Percentiles rank a stretch among this genome's conserved stretches.
Conservation (phyloP, 176 grass and related monocot genomes). For the Phoenix roebelenii region DNA sequence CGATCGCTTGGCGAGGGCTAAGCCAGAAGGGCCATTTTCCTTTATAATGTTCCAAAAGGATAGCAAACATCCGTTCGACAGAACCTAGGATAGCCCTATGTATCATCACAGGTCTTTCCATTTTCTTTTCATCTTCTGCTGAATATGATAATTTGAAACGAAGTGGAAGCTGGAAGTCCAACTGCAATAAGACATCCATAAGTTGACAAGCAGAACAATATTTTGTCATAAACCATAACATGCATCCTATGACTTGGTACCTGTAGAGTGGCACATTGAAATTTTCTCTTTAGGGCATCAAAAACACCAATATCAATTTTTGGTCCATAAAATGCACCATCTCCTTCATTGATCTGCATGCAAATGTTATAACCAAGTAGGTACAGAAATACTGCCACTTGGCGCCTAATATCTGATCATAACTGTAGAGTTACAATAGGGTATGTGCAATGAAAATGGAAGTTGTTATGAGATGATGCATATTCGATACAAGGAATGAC, state of each 20-base stretch:
- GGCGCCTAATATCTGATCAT: no score
- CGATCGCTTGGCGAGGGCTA: constrained; percentile 94
- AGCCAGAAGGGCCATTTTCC: constrained; percentile 99
- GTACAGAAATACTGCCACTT: no score
- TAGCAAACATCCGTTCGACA: constrained; percentile 96
- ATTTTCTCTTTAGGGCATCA: constrained; percentile 96
- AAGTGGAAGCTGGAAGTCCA: constrained; percentile 87
- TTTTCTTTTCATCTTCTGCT: constrained; percentile 91
- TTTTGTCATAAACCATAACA: background rate
- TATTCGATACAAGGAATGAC: no score
- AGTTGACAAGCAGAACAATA: constrained; percentile 19
- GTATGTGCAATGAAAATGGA: no score
- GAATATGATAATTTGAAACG: constrained; percentile 90
- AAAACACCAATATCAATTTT: constrained; percentile 99
- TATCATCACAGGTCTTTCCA: constrained; percentile 97
- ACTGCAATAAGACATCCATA: constrained; percentile 32
- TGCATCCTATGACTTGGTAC: constrained; percentile 21
- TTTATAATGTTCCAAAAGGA: constrained; percentile 98
- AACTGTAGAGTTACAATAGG: no score
- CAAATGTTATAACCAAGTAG: no score
- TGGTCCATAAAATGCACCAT: constrained; percentile 97
- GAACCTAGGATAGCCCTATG: constrained; percentile 91
- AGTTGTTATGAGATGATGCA: no score
- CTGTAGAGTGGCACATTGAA: constrained; percentile 96
- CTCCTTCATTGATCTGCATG: constrained; percentile 89